These are phyloP conservation scores for Lactifluus subvellereus DNA, from an alignment of 768 basidiomycete species.

Conservation along the genomic window DNA sequence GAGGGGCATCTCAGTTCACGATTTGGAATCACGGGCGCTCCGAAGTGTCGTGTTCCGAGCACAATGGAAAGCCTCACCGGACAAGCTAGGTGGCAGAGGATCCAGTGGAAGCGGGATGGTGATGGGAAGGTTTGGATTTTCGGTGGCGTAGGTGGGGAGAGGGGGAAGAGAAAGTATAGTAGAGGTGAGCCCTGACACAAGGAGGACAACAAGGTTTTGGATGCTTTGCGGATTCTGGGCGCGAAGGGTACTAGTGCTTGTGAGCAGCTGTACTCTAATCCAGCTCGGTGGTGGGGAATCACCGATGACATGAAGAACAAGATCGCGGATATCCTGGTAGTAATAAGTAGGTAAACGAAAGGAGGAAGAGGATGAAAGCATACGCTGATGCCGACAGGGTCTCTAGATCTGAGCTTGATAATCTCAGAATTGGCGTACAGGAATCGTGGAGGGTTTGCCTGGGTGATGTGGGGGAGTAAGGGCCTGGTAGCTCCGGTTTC, in stretches of 20 bases:
- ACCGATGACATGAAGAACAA: conserved; percentile 73
- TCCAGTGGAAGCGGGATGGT: conserved; percentile 38
- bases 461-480: too few relatives aligned
- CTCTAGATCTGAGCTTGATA: conserved; percentile 54
- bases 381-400: conserved; percentile 79
- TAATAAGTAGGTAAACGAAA: neutral
- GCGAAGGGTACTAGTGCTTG: too few relatives aligned
- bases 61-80: neutral
- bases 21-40: too few relatives aligned
- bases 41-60: too few relatives aligned
- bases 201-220: conserved; percentile 69
- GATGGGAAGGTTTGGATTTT: conserved; percentile 40
- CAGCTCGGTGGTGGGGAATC: conserved; percentile 83
- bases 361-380: conserved; percentile 24
- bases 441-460: conserved; percentile 57
- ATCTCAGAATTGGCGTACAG: conserved; percentile 81
- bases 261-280: conserved; percentile 72
- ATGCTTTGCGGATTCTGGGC: conserved; percentile 32
- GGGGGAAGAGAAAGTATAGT: conserved; percentile 68
- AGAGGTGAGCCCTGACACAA: conserved; percentile 83
- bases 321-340: conserved; percentile 77
- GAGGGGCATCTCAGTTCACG: too few relatives aligned
- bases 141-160: conserved; percentile 46
- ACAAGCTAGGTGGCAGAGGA: conserved; percentile 18
- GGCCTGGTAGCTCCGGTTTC: too few relatives aligned